Conservation (phyloP, 2,329 filamentous ascomycete species). For the Epichloe uncinata region DNA sequence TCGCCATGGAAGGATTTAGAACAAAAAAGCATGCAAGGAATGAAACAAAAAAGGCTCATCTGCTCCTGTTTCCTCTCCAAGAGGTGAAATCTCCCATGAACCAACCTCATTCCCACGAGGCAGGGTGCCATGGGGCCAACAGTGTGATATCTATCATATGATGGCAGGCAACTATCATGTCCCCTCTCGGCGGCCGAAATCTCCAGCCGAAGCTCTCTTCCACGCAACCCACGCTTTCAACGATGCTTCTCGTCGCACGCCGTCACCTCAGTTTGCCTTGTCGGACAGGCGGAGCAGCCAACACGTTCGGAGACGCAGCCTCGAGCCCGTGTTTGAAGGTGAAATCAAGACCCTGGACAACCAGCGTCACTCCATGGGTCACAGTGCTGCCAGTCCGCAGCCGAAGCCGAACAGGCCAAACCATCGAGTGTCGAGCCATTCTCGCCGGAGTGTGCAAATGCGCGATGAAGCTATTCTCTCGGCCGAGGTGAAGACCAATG, state of each 20-base stretch:
- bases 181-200: not conserved
- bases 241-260: constrained; percentile 1
- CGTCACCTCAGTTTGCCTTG: constrained; percentile 2
- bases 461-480: constrained; percentile 2
- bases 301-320: not conserved
- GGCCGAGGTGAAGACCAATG: constrained; percentile 18
- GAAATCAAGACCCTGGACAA: not conserved
- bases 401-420: not conserved
- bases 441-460: not conserved
- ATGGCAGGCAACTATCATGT: constrained; percentile 1
- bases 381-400: not conserved
- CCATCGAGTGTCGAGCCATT: not conserved
- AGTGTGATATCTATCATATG: not conserved
- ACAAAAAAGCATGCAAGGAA: no score
- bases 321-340: constrained; percentile 5
- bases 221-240: not conserved
- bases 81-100: not conserved
- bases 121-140: not conserved
- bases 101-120: not conserved
- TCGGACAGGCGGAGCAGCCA: constrained; percentile 2
- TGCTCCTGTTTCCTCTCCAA: not conserved
- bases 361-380: not conserved
- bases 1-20: not conserved
- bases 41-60: not conserved
- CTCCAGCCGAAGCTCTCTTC: constrained; percentile 1